Conservation (phyloP, 805 yeast genomes). For the Suhomyces pyralidae region DNA sequence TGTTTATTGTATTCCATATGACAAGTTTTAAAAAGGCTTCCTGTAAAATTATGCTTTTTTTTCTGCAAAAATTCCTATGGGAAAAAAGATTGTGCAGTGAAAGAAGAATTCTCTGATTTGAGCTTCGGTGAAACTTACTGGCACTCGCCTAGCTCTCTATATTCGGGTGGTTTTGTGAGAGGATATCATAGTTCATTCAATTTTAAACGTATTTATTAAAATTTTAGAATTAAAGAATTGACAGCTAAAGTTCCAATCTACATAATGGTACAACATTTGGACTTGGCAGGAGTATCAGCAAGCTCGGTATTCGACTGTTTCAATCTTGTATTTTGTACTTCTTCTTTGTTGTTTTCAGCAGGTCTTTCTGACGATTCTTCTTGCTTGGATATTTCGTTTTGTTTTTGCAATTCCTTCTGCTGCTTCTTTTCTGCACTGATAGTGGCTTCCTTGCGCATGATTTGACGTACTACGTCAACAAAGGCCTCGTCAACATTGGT, state of each 20-base stretch:
- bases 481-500: constrained; percentile 91
- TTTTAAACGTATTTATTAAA: neutral
- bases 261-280: constrained; percentile 33
- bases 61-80: neutral
- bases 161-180: too few relatives aligned
- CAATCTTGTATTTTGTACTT: constrained; percentile 13
- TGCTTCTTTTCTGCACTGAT: constrained; percentile 44
- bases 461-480: constrained; percentile 83
- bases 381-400: constrained; percentile 16
- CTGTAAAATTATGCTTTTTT: neutral
- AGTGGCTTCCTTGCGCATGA: constrained; percentile 69
- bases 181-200: neutral
- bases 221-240: neutral
- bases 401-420: constrained; percentile 40
- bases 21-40: neutral
- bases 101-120: neutral
- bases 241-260: constrained; percentile 7
- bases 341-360: constrained; percentile 7
- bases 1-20: neutral
- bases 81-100: too few relatives aligned
- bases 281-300: constrained; percentile 10
- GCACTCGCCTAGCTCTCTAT: too few relatives aligned
- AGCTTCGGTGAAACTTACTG: too few relatives aligned
- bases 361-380: constrained; percentile 3
- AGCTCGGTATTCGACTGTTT: constrained; percentile 19